phyloP scores from a whole-genome alignment of 2,329 filamentous ascomycete species.

The Trichoderma semiorbis region DNA sequence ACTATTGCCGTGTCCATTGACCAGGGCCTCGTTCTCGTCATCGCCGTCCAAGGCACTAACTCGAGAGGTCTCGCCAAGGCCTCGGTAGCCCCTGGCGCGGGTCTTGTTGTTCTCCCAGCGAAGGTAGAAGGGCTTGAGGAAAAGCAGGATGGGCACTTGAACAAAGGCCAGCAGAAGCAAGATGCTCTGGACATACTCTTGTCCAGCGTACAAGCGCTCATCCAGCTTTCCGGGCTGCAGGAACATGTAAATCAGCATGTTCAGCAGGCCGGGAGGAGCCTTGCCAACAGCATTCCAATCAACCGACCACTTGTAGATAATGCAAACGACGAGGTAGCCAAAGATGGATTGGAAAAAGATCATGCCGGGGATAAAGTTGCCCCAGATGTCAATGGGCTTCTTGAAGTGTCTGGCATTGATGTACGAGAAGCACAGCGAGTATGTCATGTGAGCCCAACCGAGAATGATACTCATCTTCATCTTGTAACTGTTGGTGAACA shows the following conservation, averaged over 20 bases:
- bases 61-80: slow-evolving; percentile 82
- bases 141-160: slow-evolving; percentile 86
- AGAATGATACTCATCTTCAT: slow-evolving; percentile 99
- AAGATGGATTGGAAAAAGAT: slow-evolving; percentile 99
- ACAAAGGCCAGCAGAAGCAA: slow-evolving; percentile 77
- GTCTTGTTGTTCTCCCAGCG: slow-evolving; percentile 90
- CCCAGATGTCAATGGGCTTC: slow-evolving; percentile 91
- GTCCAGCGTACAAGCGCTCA: slow-evolving; percentile 73
- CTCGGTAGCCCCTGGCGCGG: slow-evolving; percentile 83
- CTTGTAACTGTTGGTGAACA: slow-evolving; percentile 99
- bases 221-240: slow-evolving; percentile 74
- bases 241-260: slow-evolving; percentile 99
- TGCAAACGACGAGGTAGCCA: slow-evolving; percentile 89
- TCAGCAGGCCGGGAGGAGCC: slow-evolving; percentile 81
- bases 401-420: slow-evolving; percentile 95
- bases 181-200: slow-evolving; percentile 70
- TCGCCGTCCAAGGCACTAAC: slow-evolving; percentile 90
- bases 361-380: slow-evolving; percentile 97
- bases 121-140: slow-evolving; percentile 94
- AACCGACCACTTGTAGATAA: slow-evolving; percentile 94
- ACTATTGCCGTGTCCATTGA: slow-evolving; percentile 57
- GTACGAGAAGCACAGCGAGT: slow-evolving; percentile 88
- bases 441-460: slow-evolving; percentile 98
- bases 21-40: slow-evolving; percentile 59
- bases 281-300: slow-evolving; percentile 68